Evolutionary conservation across 2,329 filamentous ascomycete genomes (phyloP).

Genomic region (Macrophomina pseudophaseolina): DNA sequence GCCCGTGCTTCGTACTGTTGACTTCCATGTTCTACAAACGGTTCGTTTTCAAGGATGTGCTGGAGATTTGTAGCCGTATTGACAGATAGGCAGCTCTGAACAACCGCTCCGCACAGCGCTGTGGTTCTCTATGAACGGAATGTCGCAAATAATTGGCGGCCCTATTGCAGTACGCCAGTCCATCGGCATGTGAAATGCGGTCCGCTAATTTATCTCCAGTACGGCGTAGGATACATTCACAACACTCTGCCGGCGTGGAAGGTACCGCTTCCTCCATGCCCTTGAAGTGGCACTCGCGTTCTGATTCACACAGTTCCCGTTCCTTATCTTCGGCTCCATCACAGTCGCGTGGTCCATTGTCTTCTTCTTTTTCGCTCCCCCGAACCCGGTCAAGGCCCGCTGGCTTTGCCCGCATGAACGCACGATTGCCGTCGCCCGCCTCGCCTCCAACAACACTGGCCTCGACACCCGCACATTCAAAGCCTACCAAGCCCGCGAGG

Average conservation of each 20-base stretch:
- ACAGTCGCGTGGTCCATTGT: slow-evolving; percentile 42
- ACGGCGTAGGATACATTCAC: slow-evolving; percentile 67
- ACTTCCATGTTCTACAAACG: slow-evolving; percentile 12
- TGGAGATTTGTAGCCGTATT: slow-evolving; percentile 34
- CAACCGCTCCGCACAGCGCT: slow-evolving; percentile 17
- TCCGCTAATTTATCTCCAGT: slow-evolving; percentile 45
- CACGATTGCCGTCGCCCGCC: slow-evolving; percentile 69
- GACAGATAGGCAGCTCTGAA: neutral
- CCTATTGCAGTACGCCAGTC: neutral
- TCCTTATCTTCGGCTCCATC: slow-evolving; percentile 41
- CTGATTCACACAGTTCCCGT: slow-evolving; percentile 50
- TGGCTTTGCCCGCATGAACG: slow-evolving; percentile 71
- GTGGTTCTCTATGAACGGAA: slow-evolving; percentile 26
- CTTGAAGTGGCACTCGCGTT: slow-evolving; percentile 63
- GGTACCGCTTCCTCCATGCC: slow-evolving; percentile 56
- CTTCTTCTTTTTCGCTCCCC: slow-evolving; percentile 56
- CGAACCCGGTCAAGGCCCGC: slow-evolving; percentile 64
- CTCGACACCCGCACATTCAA: slow-evolving; percentile 57
- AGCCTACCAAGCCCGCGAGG: slow-evolving; percentile 60
- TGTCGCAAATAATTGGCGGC: slow-evolving; percentile 24
- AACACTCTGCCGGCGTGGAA: slow-evolving; percentile 63
- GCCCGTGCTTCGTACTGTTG: slow-evolving; percentile 35
- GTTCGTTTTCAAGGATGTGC: neutral
- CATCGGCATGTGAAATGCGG: neutral
- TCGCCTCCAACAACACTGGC: slow-evolving; percentile 55